These are phyloP conservation scores for Volvox reticuliferus DNA, from an alignment of 139 green algal species.

Conservation along the genomic window DNA sequence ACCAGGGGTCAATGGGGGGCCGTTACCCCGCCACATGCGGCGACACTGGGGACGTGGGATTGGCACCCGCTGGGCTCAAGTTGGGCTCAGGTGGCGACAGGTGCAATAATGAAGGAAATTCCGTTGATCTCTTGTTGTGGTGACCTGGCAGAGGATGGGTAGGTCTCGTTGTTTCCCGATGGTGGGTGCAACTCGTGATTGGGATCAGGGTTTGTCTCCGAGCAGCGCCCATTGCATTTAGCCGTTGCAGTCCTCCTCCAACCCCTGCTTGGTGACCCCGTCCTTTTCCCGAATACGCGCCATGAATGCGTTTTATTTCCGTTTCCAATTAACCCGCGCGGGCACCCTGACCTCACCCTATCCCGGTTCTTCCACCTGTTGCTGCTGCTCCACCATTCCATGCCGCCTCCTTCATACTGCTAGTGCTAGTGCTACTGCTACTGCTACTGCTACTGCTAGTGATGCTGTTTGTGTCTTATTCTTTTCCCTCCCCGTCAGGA, in stretches of 20 bases:
- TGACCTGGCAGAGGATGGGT: no score
- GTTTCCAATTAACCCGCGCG: no score
- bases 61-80: neutral
- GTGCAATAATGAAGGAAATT: no score
- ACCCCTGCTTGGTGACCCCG: neutral
- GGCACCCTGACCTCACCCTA: neutral
- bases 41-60: no score
- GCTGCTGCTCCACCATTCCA: neutral
- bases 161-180: no score
- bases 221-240: neutral
- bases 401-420: neutral
- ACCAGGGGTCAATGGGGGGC: no score
- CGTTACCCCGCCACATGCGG: no score
- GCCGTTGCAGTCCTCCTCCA: neutral
- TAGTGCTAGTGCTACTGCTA: no score
- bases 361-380: neutral
- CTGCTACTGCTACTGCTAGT: neutral
- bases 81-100: neutral
- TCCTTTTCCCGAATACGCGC: no score
- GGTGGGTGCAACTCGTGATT: no score
- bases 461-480: neutral
- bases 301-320: no score
- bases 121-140: no score
- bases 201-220: neutral
- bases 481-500: conserved; percentile 25